Conservation (phyloP, 1,139 yeast genomes). For the Geotrichum bryndzae region DNA sequence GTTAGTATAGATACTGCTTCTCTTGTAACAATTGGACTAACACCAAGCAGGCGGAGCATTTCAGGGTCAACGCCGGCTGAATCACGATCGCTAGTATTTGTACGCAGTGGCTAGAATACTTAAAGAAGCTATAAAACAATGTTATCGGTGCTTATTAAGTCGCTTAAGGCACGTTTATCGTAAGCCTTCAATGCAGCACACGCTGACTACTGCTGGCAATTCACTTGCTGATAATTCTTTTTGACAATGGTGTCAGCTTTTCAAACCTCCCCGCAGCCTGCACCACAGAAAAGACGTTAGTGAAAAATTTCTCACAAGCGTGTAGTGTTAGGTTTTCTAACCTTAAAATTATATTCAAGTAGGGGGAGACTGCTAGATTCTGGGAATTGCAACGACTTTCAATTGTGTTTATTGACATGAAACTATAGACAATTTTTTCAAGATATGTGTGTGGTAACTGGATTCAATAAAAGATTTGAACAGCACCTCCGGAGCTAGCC, state of each 20-base stretch:
- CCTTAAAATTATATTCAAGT: too few relatives aligned
- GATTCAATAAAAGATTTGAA: too few relatives aligned
- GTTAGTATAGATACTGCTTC: neutral
- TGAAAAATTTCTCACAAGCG: too few relatives aligned
- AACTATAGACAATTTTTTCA: too few relatives aligned
- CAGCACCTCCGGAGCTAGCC: too few relatives aligned
- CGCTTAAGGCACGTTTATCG: neutral
- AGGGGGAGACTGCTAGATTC: too few relatives aligned
- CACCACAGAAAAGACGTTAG: too few relatives aligned
- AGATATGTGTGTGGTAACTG: too few relatives aligned
- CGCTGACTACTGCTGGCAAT: neutral
- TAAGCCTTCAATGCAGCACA: neutral
- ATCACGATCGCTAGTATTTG: neutral
- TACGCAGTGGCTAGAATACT: neutral
- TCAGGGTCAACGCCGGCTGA: neutral
- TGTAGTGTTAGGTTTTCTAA: too few relatives aligned
- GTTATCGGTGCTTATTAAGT: neutral
- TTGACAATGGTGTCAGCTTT: neutral
- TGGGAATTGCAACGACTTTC: too few relatives aligned
- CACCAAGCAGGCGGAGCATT: neutral
- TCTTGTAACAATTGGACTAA: neutral
- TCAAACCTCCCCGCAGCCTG: too few relatives aligned
- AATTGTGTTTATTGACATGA: too few relatives aligned
- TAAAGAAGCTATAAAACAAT: neutral
- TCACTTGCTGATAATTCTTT: neutral